Evolutionary conservation across 768 basidiomycete genomes (phyloP).

Genomic region (Serendipita vermifera): DNA sequence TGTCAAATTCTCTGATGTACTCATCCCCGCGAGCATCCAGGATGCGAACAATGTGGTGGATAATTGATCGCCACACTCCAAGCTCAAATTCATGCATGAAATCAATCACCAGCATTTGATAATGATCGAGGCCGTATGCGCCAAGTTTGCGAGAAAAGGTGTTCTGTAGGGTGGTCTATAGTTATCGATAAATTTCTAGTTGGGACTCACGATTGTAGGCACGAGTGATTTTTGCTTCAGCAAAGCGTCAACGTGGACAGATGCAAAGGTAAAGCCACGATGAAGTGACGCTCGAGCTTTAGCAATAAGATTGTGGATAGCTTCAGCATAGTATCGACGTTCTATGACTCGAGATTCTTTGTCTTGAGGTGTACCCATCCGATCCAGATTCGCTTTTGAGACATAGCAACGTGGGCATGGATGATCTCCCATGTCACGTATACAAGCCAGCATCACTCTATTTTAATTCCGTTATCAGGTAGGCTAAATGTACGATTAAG

Average conservation of each 20-base stretch:
- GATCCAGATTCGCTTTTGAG: neutral
- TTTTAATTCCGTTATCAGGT: neutral
- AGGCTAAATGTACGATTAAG: neutral
- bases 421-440: neutral
- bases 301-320: constrained; percentile 5
- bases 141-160: constrained; percentile 23
- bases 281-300: constrained; percentile 13
- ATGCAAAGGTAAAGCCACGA: neutral
- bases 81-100: neutral
- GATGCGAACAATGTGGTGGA: neutral
- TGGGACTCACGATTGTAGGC: neutral
- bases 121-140: constrained; percentile 20
- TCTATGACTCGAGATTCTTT: neutral
- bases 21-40: neutral
- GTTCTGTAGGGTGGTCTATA: constrained; percentile 21
- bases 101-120: neutral
- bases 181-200: neutral
- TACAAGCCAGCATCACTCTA: neutral
- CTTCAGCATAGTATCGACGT: constrained; percentile 1
- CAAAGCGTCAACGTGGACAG: neutral
- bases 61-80: neutral
- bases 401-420: neutral
- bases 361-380: neutral
- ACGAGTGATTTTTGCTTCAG: neutral
- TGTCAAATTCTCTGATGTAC: neutral